phyloP scores from a whole-genome alignment of 306 rosid species.

The Ceratonia siliqua region DNA sequence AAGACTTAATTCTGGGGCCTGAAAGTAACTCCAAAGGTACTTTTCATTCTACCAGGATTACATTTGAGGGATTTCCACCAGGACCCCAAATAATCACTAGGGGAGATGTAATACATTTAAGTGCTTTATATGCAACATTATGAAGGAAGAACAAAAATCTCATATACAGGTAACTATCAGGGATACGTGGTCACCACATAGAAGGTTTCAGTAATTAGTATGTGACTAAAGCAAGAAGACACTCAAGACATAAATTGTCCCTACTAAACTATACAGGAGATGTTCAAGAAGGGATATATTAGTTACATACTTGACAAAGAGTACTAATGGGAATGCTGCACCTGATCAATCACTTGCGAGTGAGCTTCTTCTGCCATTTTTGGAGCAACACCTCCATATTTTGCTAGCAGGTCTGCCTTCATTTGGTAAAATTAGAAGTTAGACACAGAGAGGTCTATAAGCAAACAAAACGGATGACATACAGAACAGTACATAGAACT shows the following conservation, averaged over 20 bases:
- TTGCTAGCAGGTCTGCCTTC: slow-evolving; percentile 89
- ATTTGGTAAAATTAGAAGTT: slow-evolving; percentile 35
- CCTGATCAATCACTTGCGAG: slow-evolving; percentile 83
- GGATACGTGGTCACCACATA: neutral
- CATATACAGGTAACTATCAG: slow-evolving; percentile 8
- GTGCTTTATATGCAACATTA: neutral
- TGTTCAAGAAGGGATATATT: slow-evolving; percentile 7
- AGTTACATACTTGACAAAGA: neutral
- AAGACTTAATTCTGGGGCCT: slow-evolving; percentile 15
- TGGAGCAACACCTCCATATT: slow-evolving; percentile 94
- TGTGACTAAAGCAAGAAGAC: neutral
- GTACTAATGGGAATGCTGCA: slow-evolving; percentile 15
- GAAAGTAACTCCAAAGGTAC: slow-evolving; percentile 18
- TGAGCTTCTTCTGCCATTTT: slow-evolving; percentile 99
- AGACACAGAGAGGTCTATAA: slow-evolving; percentile 11
- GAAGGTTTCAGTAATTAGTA: slow-evolving; percentile 11
- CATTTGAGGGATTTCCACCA: slow-evolving; percentile 7
- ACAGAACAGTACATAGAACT: neutral
- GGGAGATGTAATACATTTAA: slow-evolving; percentile 1
- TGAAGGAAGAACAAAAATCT: neutral
- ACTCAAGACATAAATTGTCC: neutral
- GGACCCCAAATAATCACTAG: slow-evolving; percentile 1
- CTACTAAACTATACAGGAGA: neutral
- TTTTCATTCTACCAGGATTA: slow-evolving; percentile 25
- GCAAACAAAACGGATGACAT: slow-evolving; percentile 1